These are phyloP conservation scores for Dioszegia aurantiaca DNA, from an alignment of 768 basidiomycete species.

Conservation along the genomic window DNA sequence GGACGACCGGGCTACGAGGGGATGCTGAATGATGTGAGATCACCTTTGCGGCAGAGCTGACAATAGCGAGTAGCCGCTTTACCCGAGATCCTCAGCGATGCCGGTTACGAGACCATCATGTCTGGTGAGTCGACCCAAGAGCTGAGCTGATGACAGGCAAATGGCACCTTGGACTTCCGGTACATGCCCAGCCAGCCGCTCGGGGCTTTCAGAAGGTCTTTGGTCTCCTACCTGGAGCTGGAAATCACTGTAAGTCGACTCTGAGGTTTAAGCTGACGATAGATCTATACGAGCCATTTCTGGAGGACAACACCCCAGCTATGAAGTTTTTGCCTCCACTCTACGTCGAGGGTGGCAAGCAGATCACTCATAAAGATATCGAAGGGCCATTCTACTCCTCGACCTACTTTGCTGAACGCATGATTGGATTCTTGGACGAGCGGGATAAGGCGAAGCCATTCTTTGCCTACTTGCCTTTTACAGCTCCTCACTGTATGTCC, in stretches of 20 bases:
- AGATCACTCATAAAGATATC: slow-evolving; percentile 36
- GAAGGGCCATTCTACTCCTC: slow-evolving; percentile 38
- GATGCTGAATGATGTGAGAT: slow-evolving; percentile 36
- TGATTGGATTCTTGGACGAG: slow-evolving; percentile 25
- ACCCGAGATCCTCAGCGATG: slow-evolving; percentile 44
- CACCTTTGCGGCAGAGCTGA: not conserved
- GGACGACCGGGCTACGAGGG: slow-evolving; percentile 36
- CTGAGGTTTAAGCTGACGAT: slow-evolving; percentile 3
- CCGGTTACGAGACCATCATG: slow-evolving; percentile 36
- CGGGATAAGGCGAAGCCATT: slow-evolving; percentile 38
- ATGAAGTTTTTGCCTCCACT: slow-evolving; percentile 37
- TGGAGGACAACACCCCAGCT: slow-evolving; percentile 32
- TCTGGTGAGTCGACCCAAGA: slow-evolving; percentile 15
- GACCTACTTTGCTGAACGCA: slow-evolving; percentile 28
- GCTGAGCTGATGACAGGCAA: slow-evolving; percentile 20
- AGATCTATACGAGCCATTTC: slow-evolving; percentile 34
- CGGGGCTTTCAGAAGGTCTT: slow-evolving; percentile 43
- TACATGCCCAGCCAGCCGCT: slow-evolving; percentile 30
- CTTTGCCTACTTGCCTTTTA: slow-evolving; percentile 48
- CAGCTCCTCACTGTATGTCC: slow-evolving; percentile 44
- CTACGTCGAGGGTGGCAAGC: slow-evolving; percentile 32
- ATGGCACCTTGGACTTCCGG: slow-evolving; percentile 49
- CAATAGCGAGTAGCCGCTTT: slow-evolving; percentile 36
- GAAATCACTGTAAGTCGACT: slow-evolving; percentile 36
- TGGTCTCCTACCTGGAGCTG: slow-evolving; percentile 32